A percentile compares a stretch with the other conserved stretches of the same genome.
Conservation (phyloP, 495 filamentous ascomycete species). For the Daldinia loculata region DNA sequence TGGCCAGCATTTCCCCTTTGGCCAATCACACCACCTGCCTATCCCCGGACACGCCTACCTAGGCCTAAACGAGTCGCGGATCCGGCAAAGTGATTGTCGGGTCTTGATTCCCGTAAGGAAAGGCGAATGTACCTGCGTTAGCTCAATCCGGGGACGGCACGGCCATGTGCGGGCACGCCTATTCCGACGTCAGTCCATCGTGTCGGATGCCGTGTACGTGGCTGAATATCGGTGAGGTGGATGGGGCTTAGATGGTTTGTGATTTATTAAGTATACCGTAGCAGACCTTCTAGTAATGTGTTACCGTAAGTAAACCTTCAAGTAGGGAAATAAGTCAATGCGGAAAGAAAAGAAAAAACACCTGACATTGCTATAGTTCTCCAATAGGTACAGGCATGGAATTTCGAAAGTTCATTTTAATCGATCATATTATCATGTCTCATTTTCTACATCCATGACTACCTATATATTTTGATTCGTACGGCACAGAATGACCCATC, state of each 20-base stretch:
- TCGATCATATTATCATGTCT: not conserved
- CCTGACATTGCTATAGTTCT: too few species aligned
- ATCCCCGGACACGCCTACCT: not conserved
- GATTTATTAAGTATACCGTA: not conserved
- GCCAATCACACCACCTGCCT: constrained; percentile 30
- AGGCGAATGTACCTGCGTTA: constrained; percentile 36
- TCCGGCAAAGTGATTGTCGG: not conserved
- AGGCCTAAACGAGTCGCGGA: constrained; percentile 8
- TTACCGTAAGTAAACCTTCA: not conserved
- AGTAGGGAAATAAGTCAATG: too few species aligned
- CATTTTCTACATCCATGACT: not conserved
- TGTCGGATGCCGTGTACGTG: not conserved
- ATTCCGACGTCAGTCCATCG: constrained; percentile 28
- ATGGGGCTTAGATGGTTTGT: too few species aligned
- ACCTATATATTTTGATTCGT: not conserved
- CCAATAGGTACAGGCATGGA: not conserved
- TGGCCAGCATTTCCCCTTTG: constrained; percentile 18
- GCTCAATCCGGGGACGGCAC: constrained; percentile 11
- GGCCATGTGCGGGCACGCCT: constrained; percentile 31
- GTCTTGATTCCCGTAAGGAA: constrained; percentile 9
- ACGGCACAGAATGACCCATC: not conserved
- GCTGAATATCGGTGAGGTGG: too few species aligned
- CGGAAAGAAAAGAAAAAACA: too few species aligned
- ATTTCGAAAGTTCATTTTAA: not conserved
- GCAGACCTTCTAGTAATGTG: not conserved